Percentiles rank a stretch among this genome's conserved stretches.
These are phyloP conservation scores for Geranium brycei DNA, from an alignment of 345 rosid species.

Conservation along the genomic window DNA sequence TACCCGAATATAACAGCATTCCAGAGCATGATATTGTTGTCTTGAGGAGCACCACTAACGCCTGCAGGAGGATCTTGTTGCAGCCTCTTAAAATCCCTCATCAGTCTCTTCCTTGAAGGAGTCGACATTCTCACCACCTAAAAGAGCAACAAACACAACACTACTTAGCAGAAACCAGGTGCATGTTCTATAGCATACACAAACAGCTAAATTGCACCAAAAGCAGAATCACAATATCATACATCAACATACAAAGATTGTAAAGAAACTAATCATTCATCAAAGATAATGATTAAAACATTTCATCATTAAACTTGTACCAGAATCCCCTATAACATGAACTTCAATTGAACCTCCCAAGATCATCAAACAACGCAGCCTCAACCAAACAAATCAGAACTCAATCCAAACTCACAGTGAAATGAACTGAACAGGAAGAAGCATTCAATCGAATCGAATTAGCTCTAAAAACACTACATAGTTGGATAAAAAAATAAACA, in stretches of 20 bases:
- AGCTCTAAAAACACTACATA: neutral
- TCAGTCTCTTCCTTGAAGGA: conserved; percentile 64
- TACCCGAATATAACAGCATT: conserved; percentile 62
- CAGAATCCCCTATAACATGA: neutral
- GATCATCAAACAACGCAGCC: no score
- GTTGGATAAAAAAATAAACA: neutral
- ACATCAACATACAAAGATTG: neutral
- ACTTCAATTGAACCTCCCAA: no score
- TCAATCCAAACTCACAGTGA: no score
- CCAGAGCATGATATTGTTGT: conserved; percentile 52
- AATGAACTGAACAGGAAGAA: neutral
- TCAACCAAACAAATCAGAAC: no score
- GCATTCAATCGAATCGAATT: neutral
- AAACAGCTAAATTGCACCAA: neutral
- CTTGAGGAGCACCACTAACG: conserved; percentile 59
- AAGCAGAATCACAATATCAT: neutral
- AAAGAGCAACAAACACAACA: neutral
- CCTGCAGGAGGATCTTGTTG: conserved; percentile 68
- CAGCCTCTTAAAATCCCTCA: conserved; percentile 56
- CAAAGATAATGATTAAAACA: neutral
- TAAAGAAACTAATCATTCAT: neutral
- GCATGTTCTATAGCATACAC: neutral
- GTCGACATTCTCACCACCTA: conserved; percentile 32
- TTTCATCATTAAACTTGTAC: neutral
- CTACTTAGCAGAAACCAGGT: neutral